Evolutionary conservation across 2,329 filamentous ascomycete genomes (phyloP), one percentile per base, ranked within the genome.

Genomic region (Rhinocladiella mackenziei): DNA sequence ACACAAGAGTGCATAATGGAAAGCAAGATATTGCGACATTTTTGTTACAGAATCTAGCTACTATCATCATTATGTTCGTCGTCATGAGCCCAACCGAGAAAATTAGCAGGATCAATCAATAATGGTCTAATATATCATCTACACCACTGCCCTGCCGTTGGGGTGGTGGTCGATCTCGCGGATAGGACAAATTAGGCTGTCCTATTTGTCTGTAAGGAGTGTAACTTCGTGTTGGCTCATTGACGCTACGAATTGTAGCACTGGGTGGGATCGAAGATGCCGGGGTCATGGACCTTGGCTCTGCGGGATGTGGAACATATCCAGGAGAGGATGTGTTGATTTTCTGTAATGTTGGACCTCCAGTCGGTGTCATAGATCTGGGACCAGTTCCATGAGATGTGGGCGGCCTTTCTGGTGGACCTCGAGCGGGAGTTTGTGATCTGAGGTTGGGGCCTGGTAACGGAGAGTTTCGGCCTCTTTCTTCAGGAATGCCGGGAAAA

Each of bases 61-160:
- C 23, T 45, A 41, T 45, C 43, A 45, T 50, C 39, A 47, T 52
- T 46, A 46, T 23, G 25, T 44, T 53, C 46, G 36, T 53, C 34
- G 29, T 43, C 19, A 31, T 31, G 38, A 43, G 42, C 26, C 22
- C 14, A 36, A 29, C 3, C 17, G 29, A 26, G 38, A 40, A 40
- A 36, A 26, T 20, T 22, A 30, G 37, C 37, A 9, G 9, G 36
- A 11, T 37, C 19, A 25, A 6, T 56, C 48, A 52, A 45, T 57
- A 57, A 45, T 54, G 53, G 33, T 53, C 48, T 37, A 57, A 44
- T 22, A 57, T 57, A 35, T 57, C 50, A 26, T 57, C 48, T 18
- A 54, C 34, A 17, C 40, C 51, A 33, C 51, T 53, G 30, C 32
- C 49, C 39, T 50, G 43, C 43, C 39, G 34, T 29, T 47, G 43